Conservation (phyloP, 1,284 basidiomycete species). For the Rhodotorula sp. region DNA sequence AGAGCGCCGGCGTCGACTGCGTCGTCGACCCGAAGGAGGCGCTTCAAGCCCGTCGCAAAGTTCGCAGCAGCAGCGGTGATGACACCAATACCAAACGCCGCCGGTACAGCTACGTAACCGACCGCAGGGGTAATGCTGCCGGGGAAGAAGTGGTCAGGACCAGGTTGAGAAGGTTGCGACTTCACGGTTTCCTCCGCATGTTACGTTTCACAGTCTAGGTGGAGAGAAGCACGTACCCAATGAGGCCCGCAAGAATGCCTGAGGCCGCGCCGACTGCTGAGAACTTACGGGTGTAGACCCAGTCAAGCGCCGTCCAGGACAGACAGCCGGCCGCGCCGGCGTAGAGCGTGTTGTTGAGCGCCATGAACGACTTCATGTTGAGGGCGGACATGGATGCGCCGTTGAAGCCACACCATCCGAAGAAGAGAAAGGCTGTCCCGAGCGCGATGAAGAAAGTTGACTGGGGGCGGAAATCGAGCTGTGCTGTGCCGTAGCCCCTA, state of each 20-base stretch:
- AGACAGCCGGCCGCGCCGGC: constrained; percentile 55
- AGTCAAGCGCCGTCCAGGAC: constrained; percentile 42
- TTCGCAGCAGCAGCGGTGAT: constrained; percentile 73
- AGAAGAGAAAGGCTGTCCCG: constrained; percentile 85
- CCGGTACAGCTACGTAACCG: constrained; percentile 81
- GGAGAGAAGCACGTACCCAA: constrained; percentile 56
- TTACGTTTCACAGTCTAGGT: too few relatives aligned
- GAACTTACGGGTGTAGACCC: constrained; percentile 76
- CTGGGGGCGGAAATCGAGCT: constrained; percentile 87
- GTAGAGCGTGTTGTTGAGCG: constrained; percentile 83
- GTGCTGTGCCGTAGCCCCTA: constrained; percentile 81
- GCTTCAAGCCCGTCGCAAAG: constrained; percentile 47
- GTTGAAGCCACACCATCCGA: constrained; percentile 85
- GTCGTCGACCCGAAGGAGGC: constrained; percentile 3
- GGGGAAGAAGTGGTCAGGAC: constrained; percentile 46
- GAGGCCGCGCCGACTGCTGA: constrained; percentile 94
- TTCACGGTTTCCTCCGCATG: too few relatives aligned
- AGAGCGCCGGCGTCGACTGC: constrained; percentile 7
- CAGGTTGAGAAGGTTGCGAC: constrained; percentile 56
- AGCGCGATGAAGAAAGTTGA: constrained; percentile 85
- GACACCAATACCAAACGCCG: constrained; percentile 79
- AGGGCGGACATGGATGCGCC: constrained; percentile 79
- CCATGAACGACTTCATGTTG: constrained; percentile 80
- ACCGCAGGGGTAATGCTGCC: constrained; percentile 81
- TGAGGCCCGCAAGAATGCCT: constrained; percentile 85